Evolutionary conservation across 2,329 filamentous ascomycete species (phyloP).

Genomic region (Aspergillus nomiae): DNA sequence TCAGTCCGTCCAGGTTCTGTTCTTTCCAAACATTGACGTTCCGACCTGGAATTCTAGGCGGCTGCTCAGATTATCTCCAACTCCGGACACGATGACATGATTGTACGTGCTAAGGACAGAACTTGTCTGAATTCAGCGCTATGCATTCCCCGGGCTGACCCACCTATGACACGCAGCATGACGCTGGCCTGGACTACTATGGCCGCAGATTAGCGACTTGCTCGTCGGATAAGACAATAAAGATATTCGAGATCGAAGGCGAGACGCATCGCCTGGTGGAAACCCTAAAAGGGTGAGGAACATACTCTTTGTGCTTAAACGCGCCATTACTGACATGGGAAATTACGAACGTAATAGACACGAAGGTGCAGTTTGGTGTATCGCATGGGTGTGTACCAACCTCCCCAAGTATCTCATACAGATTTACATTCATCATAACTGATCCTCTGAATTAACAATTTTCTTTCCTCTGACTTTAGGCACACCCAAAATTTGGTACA

Average conservation of each 20-base stretch:
- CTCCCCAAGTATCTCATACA: not conserved
- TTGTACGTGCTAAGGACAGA: constrained; percentile 69
- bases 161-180: constrained; percentile 63
- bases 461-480: constrained; percentile 43
- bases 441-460: not conserved
- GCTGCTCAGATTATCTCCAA: constrained; percentile 73
- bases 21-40: constrained; percentile 12
- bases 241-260: constrained; percentile 97
- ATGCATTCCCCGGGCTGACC: not conserved
- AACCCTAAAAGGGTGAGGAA: constrained; percentile 82
- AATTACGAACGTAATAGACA: constrained; percentile 60
- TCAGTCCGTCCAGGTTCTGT: not conserved
- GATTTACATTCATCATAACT: not conserved
- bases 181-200: constrained; percentile 98
- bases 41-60: constrained; percentile 50
- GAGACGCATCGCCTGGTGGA: constrained; percentile 87
- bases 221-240: constrained; percentile 97
- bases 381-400: constrained; percentile 70
- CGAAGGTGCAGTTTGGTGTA: constrained; percentile 96
- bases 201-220: constrained; percentile 94
- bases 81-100: constrained; percentile 97
- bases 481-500: constrained; percentile 97
- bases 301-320: not conserved
- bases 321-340: constrained; percentile 14
- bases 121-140: not conserved